phyloP scores from a whole-genome alignment of 345 rosid genomes.

The Melaleuca quinquenervia region DNA sequence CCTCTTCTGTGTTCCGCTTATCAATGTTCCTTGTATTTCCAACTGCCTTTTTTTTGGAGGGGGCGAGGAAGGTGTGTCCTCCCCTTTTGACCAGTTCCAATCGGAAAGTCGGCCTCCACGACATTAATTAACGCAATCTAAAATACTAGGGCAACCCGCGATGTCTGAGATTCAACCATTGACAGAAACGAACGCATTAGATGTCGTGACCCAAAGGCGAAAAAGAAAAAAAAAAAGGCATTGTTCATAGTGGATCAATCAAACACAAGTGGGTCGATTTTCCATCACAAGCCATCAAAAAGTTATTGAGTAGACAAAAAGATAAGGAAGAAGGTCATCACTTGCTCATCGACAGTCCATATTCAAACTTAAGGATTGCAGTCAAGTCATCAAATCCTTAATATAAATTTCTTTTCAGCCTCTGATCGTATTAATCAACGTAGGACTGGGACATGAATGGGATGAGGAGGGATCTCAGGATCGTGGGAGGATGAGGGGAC shows the following conservation, averaged over 20 bases:
- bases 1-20: neutral
- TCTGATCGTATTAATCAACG: neutral
- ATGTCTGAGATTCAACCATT: neutral
- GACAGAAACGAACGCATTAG: neutral
- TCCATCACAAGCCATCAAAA: neutral
- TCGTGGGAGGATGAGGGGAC: neutral
- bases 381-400: neutral
- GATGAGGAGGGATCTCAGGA: neutral
- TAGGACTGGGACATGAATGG: neutral
- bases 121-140: neutral
- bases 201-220: neutral
- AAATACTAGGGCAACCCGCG: neutral
- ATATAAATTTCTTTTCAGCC: neutral
- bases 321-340: neutral
- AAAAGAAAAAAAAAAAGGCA: neutral
- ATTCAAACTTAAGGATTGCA: neutral
- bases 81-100: neutral
- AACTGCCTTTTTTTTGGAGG: neutral
- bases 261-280: neutral
- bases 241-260: neutral
- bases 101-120: neutral
- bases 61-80: neutral
- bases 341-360: neutral
- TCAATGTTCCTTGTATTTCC: neutral
- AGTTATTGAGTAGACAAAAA: neutral